Conservation (phyloP, 75 land plant species). For the Larix kaempferi region DNA sequence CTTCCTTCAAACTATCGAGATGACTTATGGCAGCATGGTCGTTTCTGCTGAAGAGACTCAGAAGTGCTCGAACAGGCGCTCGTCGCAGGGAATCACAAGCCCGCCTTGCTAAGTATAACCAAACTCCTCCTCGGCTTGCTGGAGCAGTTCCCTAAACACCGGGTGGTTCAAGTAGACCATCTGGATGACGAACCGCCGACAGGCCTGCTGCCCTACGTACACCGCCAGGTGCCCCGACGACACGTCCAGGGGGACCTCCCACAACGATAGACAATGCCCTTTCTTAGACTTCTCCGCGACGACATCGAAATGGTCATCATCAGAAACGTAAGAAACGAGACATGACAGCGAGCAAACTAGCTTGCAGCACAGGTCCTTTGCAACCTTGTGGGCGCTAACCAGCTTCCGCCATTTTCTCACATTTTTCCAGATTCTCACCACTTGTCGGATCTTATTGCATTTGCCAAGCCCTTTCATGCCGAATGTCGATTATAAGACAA, state of each 20-base stretch:
- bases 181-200: slow-evolving; percentile 29
- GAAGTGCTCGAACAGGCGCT: slow-evolving; percentile 26
- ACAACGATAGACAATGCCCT: no score
- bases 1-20: neutral
- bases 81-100: slow-evolving; percentile 41
- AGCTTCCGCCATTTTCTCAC: slow-evolving; percentile 57
- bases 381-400: slow-evolving; percentile 3
- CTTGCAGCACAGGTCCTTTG: neutral
- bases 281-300: no score
- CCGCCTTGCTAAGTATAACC: slow-evolving; percentile 33
- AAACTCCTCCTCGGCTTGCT: slow-evolving; percentile 32
- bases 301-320: no score
- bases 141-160: slow-evolving; percentile 28
- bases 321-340: no score
- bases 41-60: slow-evolving; percentile 7
- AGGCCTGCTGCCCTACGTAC: slow-evolving; percentile 25
- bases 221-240: slow-evolving; percentile 46
- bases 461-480: neutral
- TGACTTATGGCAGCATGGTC: neutral
- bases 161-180: slow-evolving; percentile 33
- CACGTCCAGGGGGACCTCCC: neutral
- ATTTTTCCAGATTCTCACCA: slow-evolving; percentile 52
- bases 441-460: slow-evolving; percentile 58
- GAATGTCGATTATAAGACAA: no score
- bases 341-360: no score